Base-by-base conservation (phyloP, 2,329 filamentous ascomycete species). In the Eurotiales sp. region DNA sequence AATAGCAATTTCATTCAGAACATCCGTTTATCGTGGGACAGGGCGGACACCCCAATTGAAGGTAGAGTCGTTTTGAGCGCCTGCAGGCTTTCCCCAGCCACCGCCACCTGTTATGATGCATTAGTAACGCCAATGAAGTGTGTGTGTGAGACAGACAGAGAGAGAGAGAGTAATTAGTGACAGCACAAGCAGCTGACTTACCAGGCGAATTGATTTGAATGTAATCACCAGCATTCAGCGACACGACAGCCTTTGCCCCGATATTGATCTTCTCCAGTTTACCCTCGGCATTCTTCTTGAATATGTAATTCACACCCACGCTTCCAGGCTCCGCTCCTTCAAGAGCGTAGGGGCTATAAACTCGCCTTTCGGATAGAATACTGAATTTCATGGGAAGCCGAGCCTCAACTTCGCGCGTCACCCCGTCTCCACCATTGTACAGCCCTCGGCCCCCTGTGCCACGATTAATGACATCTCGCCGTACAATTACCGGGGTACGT, bases 401-500 rank as follows among this genome's bases (percentile, higher is more conserved):
- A 69, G 90, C 90, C 68, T 91, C 87, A 54, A 90, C 88, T 56
- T 90, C 87, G 0, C 87, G 71, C 0, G 88, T 73, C 1, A 88
- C 84, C 14, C 87, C 87, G 59, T 89, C 80, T 1, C 87, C 87
- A 11, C 87, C 86, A 0, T 70, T 68, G 60, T 87, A 82, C 64
- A 80, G 77, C 0, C 87, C 87, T 5, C 62, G 63, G 0, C 87
- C 87, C 1, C 81, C 82, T 42, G 79, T 84, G 0, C 79, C 82
- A 2, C 69, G 59, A 2, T 86, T 71, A 15, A 90, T 72, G 5
- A 77, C 76, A 65, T 90, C 90, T 58, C 85, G 79, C 4, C 83
- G 75, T 44, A 90, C 68, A 5, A 90, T 72, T 2, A 88, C 85
- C 0, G 86, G 86, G 60, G 89, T 89, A 4, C 86, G 72, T 19